A percentile compares a stretch with the other conserved stretches of the same genome.
Evolutionary conservation across 139 green algal genomes (phyloP).

Genomic region (Micractinium conductrix): DNA sequence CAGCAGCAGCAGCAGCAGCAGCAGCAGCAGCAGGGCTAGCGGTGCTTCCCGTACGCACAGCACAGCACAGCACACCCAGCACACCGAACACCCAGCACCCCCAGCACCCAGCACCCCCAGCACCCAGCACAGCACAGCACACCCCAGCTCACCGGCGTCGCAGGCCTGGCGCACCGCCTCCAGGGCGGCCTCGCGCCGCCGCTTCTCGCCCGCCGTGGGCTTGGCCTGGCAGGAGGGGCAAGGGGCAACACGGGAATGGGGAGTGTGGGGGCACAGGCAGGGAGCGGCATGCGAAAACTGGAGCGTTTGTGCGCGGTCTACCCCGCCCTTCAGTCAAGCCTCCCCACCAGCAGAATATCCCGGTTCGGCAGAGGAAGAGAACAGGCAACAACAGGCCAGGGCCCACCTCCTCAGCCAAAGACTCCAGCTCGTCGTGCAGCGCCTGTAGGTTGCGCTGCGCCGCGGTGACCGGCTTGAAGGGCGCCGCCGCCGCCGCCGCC

Average conservation of each 20-base stretch:
- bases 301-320: neutral
- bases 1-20: too few relatives aligned
- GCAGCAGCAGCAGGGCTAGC: too few relatives aligned
- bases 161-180: neutral
- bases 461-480: neutral
- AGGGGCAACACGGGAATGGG: neutral
- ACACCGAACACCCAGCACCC: too few relatives aligned
- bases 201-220: neutral
- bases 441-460: slow-evolving; percentile 16
- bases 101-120: too few relatives aligned
- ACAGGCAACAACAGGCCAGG: too few relatives aligned
- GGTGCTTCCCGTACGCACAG: too few relatives aligned
- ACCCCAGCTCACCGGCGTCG: neutral
- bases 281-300: too few relatives aligned
- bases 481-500: neutral
- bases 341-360: neutral
- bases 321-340: neutral
- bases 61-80: neutral
- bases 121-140: neutral
- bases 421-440: slow-evolving; percentile 13
- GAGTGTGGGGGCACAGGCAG: neutral
- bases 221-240: neutral
- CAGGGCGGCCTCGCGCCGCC: neutral
- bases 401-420: slow-evolving; percentile 21
- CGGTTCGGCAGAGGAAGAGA: neutral